Percentiles rank a stretch among this genome's conserved stretches.
These are phyloP conservation scores for Teunomyces funiuensis DNA, from an alignment of 805 yeast genomes.

Conservation along the genomic window DNA sequence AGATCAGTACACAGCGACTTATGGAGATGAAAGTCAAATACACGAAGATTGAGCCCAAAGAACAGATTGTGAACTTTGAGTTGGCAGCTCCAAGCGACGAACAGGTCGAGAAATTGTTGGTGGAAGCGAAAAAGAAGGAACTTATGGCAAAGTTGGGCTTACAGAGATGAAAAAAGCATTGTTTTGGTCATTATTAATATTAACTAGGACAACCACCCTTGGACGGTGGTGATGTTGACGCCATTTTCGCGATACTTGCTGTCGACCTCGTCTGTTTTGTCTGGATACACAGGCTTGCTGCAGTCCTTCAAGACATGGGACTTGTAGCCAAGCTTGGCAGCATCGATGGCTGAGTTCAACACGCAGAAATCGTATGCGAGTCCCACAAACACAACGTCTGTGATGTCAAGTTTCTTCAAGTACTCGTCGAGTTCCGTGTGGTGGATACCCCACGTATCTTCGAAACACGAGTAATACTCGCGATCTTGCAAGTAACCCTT, in stretches of 20 bases:
- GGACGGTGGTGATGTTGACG: constrained; percentile 22
- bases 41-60: constrained; percentile 8
- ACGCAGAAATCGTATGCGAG: constrained; percentile 89
- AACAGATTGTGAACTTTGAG: constrained; percentile 20
- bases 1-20: constrained; percentile 20
- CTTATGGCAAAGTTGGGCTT: constrained; percentile 36
- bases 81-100: constrained; percentile 28
- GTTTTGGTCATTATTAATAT: no score
- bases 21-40: constrained; percentile 9
- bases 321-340: constrained; percentile 58
- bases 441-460: constrained; percentile 73
- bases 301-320: constrained; percentile 61
- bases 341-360: constrained; percentile 69
- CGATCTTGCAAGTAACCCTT: constrained; percentile 74
- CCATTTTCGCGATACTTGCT: constrained; percentile 29
- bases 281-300: constrained; percentile 56
- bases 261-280: constrained; percentile 35
- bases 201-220: background rate
- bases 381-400: constrained; percentile 73
- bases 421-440: constrained; percentile 61
- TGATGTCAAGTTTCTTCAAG: constrained; percentile 47
- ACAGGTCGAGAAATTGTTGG: constrained; percentile 48
- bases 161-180: background rate
- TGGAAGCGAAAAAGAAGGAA: constrained; percentile 44
- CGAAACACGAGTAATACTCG: constrained; percentile 86